Evolutionary conservation across 208 protist genomes (phyloP), one percentile per base, ranked within the genome.

Genomic region (Phytomonas serpens): DNA sequence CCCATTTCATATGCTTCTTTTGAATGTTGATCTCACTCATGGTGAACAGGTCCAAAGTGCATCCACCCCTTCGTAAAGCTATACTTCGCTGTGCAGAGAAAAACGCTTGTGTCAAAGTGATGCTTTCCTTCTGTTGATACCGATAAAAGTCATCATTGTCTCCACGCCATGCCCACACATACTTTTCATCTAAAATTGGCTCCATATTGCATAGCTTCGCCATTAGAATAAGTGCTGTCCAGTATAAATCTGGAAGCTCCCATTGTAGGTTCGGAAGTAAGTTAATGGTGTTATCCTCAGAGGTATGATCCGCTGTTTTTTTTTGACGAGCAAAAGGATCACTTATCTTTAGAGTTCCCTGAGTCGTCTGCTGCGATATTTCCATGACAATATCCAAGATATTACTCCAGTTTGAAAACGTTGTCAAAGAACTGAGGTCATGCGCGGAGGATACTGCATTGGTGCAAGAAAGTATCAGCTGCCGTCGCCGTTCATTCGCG

Each of bases 151-250:
- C 77, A 11, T 85, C 91, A 67, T 84, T 85, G 2, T 86, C 79
- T 32, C 78, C 85, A 27, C 87, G 79, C 73, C 75, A 92, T 47
- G 83, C 89, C 88, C 88, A 96, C 61, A 93, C 68, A 70, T 94
- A 90, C 63, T 92, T 82, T 30, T 71, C 16, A 2, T 64, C 19
- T 51, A 87, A 74, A n/a, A 71, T 40, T 34, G 82, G 77, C 40
- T 79, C 67, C 4, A 72, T 72, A 19, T 84, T 80, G 13, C 83
- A 75, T 3, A 94, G 64, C 32, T 83, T 86, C 2, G 83, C 57
- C n/a, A 93, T 51, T 11, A 96, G 71, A 38, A 88, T 34, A 13
- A 94, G 69, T 61, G 87, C 78, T n/a, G 85, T 84, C 80, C 80
- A 93, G 65, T 84, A 69, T 34, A 82, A 42, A n/a, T 78, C 67